Evolutionary conservation across 2,329 filamentous ascomycete genomes (phyloP), one percentile per base, ranked within the genome.

Genomic region (Verticillium albo-atrum): DNA sequence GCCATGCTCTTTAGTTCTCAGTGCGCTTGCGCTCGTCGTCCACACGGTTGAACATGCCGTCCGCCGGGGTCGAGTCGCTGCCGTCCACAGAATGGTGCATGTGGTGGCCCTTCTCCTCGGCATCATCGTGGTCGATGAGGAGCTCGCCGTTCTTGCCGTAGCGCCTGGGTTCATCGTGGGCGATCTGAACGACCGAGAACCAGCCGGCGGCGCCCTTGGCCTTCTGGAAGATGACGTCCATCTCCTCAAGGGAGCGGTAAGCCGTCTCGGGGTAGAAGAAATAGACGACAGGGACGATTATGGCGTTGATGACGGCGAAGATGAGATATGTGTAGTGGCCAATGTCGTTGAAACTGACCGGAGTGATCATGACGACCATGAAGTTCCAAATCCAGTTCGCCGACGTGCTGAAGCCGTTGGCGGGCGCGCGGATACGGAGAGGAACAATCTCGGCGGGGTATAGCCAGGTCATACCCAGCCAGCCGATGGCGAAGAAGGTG

Each of bases 251-350:
- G 2, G 81, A 84, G 47, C 86, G 79, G 67, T 84, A 84, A 1
- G 82, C 82, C 10, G 86, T 89, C 71, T 89, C 86, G 0, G 86
- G 86, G 71, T 84, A 88, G 75, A 86, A 86, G 71, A 84, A 82
- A 70, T 84, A 87, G 26, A 85, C 76, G 3, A 72, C 75, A 0
- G 84, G 83, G 0, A 86, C 77, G 68, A 86, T 85, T 64, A 82
- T 75, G 63, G 81, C 79, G 68, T 88, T 88, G 73, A 89, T 86
- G 53, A 86, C 79, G 12, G 86, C 86, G 66, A 89, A 89, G 64
- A 89, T 83, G 66, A 84, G 82, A 70, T 89, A 88, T 0, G 85
- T 88, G 66, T 84, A 76, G 72, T 84, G 82, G 17, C 73, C 70
- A 62, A 89, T 88, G 59, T 74, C 82, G 59, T 79, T 73, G 62